Evolutionary conservation across 164 flowering plant species (phyloP).

Genomic region (Annona squamosa): DNA sequence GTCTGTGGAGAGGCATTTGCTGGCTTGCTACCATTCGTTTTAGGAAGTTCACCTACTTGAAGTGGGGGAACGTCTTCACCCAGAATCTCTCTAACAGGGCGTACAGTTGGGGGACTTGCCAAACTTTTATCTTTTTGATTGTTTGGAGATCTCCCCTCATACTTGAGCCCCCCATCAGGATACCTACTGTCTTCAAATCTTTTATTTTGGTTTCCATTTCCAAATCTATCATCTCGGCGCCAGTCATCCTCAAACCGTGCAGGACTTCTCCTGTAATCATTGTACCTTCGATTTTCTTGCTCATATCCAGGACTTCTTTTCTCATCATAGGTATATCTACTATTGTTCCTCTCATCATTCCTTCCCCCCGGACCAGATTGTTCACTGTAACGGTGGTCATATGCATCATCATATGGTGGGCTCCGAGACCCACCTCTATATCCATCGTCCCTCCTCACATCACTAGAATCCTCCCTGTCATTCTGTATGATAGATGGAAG

Average conservation of each 20-base stretch:
- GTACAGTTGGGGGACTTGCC: constrained; percentile 75
- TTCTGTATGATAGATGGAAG: constrained; percentile 33
- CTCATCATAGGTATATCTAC: constrained; percentile 39
- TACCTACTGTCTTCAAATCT: constrained; percentile 48
- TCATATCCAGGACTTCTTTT: constrained; percentile 82
- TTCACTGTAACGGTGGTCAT: constrained; percentile 60
- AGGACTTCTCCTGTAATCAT: constrained; percentile 70
- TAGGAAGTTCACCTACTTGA: constrained; percentile 81
- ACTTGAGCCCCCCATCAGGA: constrained; percentile 56
- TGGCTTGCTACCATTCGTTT: constrained; percentile 46
- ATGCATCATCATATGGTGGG: constrained; percentile 70
- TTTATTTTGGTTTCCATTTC: constrained; percentile 44
- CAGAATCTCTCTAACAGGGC: constrained; percentile 91
- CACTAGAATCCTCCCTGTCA: constrained; percentile 60
- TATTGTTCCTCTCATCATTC: constrained; percentile 40
- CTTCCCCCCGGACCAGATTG: constrained; percentile 69
- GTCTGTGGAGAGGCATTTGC: constrained; percentile 41
- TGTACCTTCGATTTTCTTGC: constrained; percentile 43
- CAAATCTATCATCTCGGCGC: constrained; percentile 87
- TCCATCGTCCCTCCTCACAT: constrained; percentile 44
- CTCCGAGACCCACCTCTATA: constrained; percentile 73
- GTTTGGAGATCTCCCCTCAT: constrained; percentile 70
- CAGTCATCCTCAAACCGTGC: constrained; percentile 78
- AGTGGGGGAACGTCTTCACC: constrained; percentile 84
- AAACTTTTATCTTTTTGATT: constrained; percentile 39